A percentile compares a stretch with the other conserved stretches of the same genome.
phyloP scores from a whole-genome alignment of 2,329 filamentous ascomycete species.

The Xylaria sp. region DNA sequence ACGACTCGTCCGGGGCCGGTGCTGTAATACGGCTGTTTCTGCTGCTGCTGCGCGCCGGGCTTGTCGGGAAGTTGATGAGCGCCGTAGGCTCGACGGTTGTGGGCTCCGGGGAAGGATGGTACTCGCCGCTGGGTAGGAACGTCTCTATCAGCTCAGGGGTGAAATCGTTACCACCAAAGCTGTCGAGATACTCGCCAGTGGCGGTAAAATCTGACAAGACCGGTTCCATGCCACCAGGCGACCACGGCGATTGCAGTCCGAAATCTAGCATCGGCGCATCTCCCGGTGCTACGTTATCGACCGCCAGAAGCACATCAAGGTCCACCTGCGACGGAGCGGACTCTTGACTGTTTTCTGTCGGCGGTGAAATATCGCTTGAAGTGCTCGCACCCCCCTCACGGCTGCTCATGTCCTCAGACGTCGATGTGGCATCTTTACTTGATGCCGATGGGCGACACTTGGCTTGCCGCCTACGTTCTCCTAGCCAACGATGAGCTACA shows the following conservation, averaged over 20 bases:
- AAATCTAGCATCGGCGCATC: too few species aligned
- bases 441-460: neutral
- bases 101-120: neutral
- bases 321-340: neutral
- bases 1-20: conserved; percentile 1
- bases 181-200: too few species aligned
- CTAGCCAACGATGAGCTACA: conserved; percentile 17
- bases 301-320: too few species aligned
- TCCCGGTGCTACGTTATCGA: too few species aligned
- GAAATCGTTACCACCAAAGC: too few species aligned
- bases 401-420: too few species aligned
- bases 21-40: too few species aligned
- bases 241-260: too few species aligned
- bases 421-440: neutral
- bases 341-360: neutral
- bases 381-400: neutral
- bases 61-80: conserved; percentile 4
- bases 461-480: conserved; percentile 14
- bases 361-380: neutral
- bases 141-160: too few species aligned
- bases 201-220: too few species aligned
- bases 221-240: too few species aligned
- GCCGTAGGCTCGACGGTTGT: neutral
- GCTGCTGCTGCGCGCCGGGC: conserved; percentile 1
- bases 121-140: neutral